Base-by-base conservation (phyloP, 352 stramenopile species). In the Globisporangium nagaii region DNA sequence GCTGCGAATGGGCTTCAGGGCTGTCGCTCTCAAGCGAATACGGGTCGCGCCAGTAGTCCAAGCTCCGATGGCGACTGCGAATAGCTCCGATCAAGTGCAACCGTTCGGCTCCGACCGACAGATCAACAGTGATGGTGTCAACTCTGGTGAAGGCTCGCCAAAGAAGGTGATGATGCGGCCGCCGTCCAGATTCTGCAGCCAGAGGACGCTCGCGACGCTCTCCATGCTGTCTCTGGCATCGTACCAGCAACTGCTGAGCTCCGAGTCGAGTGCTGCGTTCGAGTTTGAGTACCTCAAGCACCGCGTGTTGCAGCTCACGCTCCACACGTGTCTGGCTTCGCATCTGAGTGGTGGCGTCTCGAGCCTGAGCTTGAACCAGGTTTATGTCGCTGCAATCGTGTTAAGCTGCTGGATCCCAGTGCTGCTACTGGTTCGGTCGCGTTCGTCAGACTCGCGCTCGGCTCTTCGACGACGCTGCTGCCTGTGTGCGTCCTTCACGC, bases 321-420 rank as follows among this genome's bases (percentile, higher is more conserved):
- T 48, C 17, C 49, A 56, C 6, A 56, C 37, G 9, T 34, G 24
- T 6, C 39, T 46, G 19, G 49, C 39, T 17, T 20, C 37, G 4
- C 15, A 4, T 25, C 3, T 47, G 37, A 56, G 37, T 11, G 22
- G 11, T 11, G n/a, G 28, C 2, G 4, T 39, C 2, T n/a, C 37
- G 27, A 35, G 31, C 19, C 11, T 47, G 27, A 30, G 25, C 8
- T 22, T 32, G 8, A 47, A 22, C 15, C 37, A 48, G 20, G 13
- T 41, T 19, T 41, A 41, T 27, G 4, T 17, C 19, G 28, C 40
- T 24, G 32, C 9, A 17, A 52, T 51, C 30, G 42, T 45, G 17
- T 11, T 52, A 20, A 58, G 51, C 11, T 50, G 51, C 39, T 58
- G 30, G 40, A 12, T 43, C 2, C 51, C 51, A 19, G 39, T 17